Percentiles rank a stretch among this genome's conserved stretches.
These are phyloP conservation scores for Acephala macrosclerotiorum DNA, from an alignment of 2,329 filamentous ascomycete genomes.

Conservation along the genomic window DNA sequence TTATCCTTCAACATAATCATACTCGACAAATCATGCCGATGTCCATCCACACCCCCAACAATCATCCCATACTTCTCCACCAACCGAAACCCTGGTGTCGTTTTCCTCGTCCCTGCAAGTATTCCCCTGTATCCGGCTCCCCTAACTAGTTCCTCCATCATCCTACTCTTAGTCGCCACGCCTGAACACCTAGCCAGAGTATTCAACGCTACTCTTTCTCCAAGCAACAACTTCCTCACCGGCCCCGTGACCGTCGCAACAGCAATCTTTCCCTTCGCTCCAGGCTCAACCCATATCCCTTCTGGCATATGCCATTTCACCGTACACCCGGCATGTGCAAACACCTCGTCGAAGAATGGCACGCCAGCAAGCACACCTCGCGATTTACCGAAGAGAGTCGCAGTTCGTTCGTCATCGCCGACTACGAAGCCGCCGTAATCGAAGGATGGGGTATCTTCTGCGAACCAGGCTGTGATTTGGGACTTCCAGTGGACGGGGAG, in stretches of 20 bases:
- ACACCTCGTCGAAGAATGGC: conserved; percentile 95
- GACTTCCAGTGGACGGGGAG: conserved; percentile 87
- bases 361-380: conserved; percentile 85
- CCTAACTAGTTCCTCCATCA: conserved; percentile 62
- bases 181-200: conserved; percentile 90
- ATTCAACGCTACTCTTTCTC: conserved; percentile 92
- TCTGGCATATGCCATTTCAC: conserved; percentile 88
- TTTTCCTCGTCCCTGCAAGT: conserved; percentile 95
- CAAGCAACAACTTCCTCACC: conserved; percentile 79
- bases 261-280: conserved; percentile 56
- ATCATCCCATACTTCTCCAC: conserved; percentile 99
- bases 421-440: conserved; percentile 99
- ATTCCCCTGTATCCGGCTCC: conserved; percentile 79
- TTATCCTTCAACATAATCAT: conserved; percentile 99
- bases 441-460: conserved; percentile 95
- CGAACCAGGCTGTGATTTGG: conserved; percentile 83
- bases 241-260: conserved; percentile 88
- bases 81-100: conserved; percentile 91
- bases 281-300: conserved; percentile 71
- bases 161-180: conserved; percentile 74
- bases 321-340: conserved; percentile 86
- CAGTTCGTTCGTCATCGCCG: conserved; percentile 69
- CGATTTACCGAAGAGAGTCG: conserved; percentile 75
- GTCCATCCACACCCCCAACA: conserved; percentile 88
- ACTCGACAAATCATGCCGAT: conserved; percentile 87